Percentiles rank a stretch among this genome's conserved stretches.
Conservation (phyloP, 768 basidiomycete species). For the Boletus pseudopeckii region DNA sequence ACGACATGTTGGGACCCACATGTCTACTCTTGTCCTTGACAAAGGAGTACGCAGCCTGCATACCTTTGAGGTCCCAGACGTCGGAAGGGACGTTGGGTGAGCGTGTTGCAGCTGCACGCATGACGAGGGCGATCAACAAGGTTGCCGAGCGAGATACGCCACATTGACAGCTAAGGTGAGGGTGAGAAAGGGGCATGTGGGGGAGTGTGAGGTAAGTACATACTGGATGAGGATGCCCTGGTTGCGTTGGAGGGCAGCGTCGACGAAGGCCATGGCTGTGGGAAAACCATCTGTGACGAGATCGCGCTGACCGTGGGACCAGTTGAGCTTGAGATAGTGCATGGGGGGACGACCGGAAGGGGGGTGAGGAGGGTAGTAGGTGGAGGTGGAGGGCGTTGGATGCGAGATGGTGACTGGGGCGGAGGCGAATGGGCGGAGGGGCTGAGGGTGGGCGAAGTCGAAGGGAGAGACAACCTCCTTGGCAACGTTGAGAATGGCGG, state of each 20-base stretch:
- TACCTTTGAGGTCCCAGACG: slow-evolving; percentile 76
- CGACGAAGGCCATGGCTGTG: slow-evolving; percentile 77
- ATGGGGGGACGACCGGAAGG: slow-evolving; percentile 70
- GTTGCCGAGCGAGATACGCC: slow-evolving; percentile 92
- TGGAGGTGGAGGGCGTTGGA: slow-evolving; percentile 37
- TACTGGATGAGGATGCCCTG: slow-evolving; percentile 86
- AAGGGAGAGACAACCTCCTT: slow-evolving; percentile 84
- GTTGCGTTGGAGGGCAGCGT: slow-evolving; percentile 68
- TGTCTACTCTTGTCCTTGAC: slow-evolving; percentile 87
- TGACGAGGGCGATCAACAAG: slow-evolving; percentile 85
- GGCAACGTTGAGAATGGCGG: slow-evolving; percentile 85
- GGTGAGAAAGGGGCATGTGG: slow-evolving; percentile 12
- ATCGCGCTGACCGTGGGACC: slow-evolving; percentile 94
- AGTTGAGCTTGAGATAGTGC: slow-evolving; percentile 85
- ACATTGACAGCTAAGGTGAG: slow-evolving; percentile 75
- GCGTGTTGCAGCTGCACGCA: slow-evolving; percentile 80
- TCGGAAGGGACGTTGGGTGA: slow-evolving; percentile 66
- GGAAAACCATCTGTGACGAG: slow-evolving; percentile 78
- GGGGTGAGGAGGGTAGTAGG: slow-evolving; percentile 65
- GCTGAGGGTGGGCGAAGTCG: slow-evolving; percentile 44
- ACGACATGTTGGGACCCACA: slow-evolving; percentile 95
- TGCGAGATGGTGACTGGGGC: slow-evolving; percentile 56
- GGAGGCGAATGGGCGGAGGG: slow-evolving; percentile 61
- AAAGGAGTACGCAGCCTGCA: slow-evolving; percentile 87
- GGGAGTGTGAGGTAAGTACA: slow-evolving; percentile 33